A percentile compares a stretch with the other conserved stretches of the same genome.
Conservation (phyloP, 495 filamentous ascomycete genomes). For the Aspergillus panamensis region DNA sequence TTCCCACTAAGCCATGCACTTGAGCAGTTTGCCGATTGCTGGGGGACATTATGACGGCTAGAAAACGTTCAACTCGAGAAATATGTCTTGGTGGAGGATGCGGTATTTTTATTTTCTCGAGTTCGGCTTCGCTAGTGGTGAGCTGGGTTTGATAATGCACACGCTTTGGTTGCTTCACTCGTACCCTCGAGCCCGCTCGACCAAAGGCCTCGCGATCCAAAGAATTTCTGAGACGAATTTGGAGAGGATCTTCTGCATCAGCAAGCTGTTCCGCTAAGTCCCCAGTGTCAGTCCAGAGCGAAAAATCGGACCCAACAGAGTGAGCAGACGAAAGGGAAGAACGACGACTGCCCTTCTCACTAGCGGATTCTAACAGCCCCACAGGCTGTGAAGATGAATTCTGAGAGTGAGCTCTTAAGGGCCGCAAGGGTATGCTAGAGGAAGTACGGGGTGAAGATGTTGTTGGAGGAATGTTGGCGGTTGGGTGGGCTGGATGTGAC, state of each 20-base stretch:
- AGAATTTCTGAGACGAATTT: constrained; percentile 58
- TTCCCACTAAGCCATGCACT: constrained; percentile 90
- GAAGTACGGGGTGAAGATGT: constrained; percentile 46
- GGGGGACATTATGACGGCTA: constrained; percentile 82
- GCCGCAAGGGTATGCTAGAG: constrained; percentile 55
- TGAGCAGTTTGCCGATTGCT: constrained; percentile 61
- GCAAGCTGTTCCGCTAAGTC: constrained; percentile 88
- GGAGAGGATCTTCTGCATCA: constrained; percentile 75
- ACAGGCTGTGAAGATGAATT: constrained; percentile 33
- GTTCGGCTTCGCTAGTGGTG: constrained; percentile 48
- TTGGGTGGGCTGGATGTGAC: constrained; percentile 43
- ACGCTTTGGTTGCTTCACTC: constrained; percentile 44
- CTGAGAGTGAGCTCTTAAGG: constrained; percentile 43
- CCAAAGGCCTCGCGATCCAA: constrained; percentile 53
- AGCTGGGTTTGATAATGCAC: constrained; percentile 47
- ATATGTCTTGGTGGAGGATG: constrained; percentile 59
- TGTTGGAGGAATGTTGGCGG: constrained; percentile 59
- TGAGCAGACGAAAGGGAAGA: constrained; percentile 55
- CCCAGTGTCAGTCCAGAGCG: constrained; percentile 86
- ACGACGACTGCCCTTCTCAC: constrained; percentile 50
- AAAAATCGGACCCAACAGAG: constrained; percentile 69
- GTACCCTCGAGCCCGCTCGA: constrained; percentile 26
- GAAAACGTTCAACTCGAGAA: constrained; percentile 58
- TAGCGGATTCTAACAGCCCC: constrained; percentile 36
- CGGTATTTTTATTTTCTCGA: constrained; percentile 81